Conservation (phyloP, 2,329 filamentous ascomycete species). For the Pseudogymnoascus sp. region DNA sequence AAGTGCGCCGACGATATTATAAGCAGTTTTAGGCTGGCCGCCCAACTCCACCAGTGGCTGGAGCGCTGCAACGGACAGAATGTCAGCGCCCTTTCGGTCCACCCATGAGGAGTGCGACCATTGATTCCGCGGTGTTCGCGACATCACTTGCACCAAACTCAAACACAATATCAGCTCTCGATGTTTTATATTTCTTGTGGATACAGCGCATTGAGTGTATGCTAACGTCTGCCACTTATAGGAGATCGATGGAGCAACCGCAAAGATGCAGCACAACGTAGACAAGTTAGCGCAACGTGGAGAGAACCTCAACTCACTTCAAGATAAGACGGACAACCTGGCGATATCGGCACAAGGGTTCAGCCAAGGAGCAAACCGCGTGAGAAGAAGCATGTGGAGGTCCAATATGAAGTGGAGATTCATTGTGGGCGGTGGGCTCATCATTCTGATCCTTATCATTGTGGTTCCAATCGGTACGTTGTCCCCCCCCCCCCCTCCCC, state of each 20-base stretch:
- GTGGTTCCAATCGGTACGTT: slow-evolving; percentile 81
- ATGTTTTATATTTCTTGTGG: background rate
- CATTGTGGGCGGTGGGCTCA: slow-evolving; percentile 71
- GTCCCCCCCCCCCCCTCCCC: too few relatives aligned
- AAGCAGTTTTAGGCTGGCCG: too few relatives aligned
- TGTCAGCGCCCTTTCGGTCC: background rate
- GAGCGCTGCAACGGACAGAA: background rate
- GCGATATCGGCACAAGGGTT: slow-evolving; percentile 90
- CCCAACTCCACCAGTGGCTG: too few relatives aligned
- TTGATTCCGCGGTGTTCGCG: background rate
- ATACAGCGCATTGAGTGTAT: background rate
- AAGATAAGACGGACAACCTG: slow-evolving; percentile 92
- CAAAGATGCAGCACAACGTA: slow-evolving; percentile 95
- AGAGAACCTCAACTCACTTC: slow-evolving; percentile 74
- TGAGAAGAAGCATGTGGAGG: slow-evolving; percentile 99
- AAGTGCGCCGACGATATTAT: background rate
- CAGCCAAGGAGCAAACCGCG: slow-evolving; percentile 89
- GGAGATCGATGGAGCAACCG: slow-evolving; percentile 97
- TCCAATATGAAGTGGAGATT: slow-evolving; percentile 99
- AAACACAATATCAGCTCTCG: background rate
- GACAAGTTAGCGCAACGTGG: slow-evolving; percentile 93
- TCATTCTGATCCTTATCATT: slow-evolving; percentile 86
- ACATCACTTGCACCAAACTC: background rate
- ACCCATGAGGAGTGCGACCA: background rate
- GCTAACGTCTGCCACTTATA: slow-evolving; percentile 32